A percentile compares a stretch with the other conserved stretches of the same genome.
Conservation (phyloP, 495 filamentous ascomycete species). For the Penicillium pulvis region DNA sequence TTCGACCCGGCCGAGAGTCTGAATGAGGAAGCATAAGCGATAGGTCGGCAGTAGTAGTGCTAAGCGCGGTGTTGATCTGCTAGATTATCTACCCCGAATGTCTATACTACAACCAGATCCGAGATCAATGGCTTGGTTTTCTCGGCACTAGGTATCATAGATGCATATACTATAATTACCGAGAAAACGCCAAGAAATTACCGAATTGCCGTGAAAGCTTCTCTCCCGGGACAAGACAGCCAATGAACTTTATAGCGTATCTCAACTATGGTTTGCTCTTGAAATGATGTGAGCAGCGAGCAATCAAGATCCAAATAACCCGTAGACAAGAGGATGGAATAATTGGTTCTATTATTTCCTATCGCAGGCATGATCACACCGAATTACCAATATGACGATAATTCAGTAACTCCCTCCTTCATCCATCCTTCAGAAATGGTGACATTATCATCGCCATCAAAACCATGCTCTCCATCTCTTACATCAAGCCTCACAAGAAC, state of each 20-base stretch:
- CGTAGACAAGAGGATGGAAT: background rate
- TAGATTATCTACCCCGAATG: background rate
- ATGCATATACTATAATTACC: conserved; percentile 11
- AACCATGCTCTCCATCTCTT: conserved; percentile 25
- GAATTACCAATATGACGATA: conserved; percentile 11
- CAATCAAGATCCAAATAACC: background rate
- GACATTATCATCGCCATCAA: conserved; percentile 13
- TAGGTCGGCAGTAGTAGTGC: background rate
- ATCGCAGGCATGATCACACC: too few relatives aligned
- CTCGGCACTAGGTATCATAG: background rate
- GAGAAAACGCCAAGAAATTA: background rate
- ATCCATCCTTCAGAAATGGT: conserved; percentile 18
- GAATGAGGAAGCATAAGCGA: background rate
- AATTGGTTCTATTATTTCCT: background rate
- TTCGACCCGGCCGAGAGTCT: background rate
- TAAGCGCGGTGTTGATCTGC: background rate
- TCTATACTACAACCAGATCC: background rate
- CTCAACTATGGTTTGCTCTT: background rate
- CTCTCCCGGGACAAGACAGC: background rate
- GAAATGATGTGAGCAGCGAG: background rate
- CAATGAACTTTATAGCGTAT: background rate
- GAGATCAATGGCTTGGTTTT: background rate
- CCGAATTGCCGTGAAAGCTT: conserved; percentile 24
- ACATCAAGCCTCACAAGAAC: conserved; percentile 7
- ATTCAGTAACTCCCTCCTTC: conserved; percentile 11